A percentile compares a stretch with the other conserved stretches of the same genome.
Evolutionary conservation across 805 yeast species (phyloP).

Genomic region (Candida glaebosa): DNA sequence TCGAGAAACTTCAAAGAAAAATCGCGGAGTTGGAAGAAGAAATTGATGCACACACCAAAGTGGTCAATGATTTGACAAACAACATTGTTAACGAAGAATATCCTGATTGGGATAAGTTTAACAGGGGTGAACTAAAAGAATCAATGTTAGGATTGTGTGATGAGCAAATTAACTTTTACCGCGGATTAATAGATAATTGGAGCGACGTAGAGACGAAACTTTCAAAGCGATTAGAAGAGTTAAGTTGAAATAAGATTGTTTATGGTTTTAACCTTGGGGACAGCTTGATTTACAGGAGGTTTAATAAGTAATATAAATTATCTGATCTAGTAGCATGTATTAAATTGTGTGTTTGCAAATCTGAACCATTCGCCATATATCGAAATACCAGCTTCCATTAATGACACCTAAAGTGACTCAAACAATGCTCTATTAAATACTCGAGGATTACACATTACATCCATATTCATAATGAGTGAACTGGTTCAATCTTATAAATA

Average conservation of each 20-base stretch:
- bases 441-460: too few species aligned
- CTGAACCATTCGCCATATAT: background rate
- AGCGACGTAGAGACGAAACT: constrained; percentile 45
- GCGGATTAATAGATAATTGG: constrained; percentile 69
- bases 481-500: constrained; percentile 6
- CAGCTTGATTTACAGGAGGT: background rate
- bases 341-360: too few species aligned
- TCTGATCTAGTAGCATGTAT: too few species aligned
- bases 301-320: background rate
- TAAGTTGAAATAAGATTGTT: constrained; percentile 5
- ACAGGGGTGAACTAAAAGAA: constrained; percentile 70
- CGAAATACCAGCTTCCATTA: background rate
- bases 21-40: constrained; percentile 45
- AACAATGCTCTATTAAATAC: too few species aligned
- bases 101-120: constrained; percentile 72
- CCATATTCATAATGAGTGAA: background rate
- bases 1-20: constrained; percentile 39
- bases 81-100: constrained; percentile 49
- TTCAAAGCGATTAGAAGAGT: constrained; percentile 21
- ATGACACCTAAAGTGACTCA: too few species aligned
- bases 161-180: constrained; percentile 70
- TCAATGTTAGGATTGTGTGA: constrained; percentile 73
- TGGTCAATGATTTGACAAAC: constrained; percentile 45
- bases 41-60: constrained; percentile 37
- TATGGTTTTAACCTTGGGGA: background rate